Percentiles rank a stretch among this genome's conserved stretches.
phyloP scores from a whole-genome alignment of 2,329 filamentous ascomycete genomes.

The Clonostachys rosea region DNA sequence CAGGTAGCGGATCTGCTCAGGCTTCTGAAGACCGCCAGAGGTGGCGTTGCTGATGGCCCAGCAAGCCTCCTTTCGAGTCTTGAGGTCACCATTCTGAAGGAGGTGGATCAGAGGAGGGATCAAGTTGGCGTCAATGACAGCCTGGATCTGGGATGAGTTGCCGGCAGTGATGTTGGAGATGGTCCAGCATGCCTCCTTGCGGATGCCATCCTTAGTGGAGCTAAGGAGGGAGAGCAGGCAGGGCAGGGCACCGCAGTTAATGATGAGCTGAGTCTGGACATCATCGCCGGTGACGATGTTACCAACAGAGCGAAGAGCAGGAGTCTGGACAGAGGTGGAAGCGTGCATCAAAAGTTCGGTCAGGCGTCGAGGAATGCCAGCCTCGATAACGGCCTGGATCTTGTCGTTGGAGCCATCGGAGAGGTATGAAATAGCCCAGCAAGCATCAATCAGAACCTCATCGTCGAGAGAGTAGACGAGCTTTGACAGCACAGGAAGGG shows the following conservation, averaged over 20 bases:
- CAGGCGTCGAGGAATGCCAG: conserved; percentile 90
- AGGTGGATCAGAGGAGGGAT: conserved; percentile 95
- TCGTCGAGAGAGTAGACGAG: conserved; percentile 98
- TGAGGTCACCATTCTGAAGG: conserved; percentile 93
- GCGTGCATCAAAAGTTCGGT: conserved; percentile 98
- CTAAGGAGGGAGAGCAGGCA: conserved; percentile 90
- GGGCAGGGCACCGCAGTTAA: conserved; percentile 92
- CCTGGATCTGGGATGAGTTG: conserved; percentile 96
- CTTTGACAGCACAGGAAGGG: conserved; percentile 91
- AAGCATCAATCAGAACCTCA: conserved; percentile 96
- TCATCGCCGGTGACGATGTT: conserved; percentile 99
- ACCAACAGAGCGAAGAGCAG: conserved; percentile 91
- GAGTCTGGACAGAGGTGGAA: conserved; percentile 96
- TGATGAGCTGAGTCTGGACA: conserved; percentile 98
- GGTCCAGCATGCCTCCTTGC: conserved; percentile 99
- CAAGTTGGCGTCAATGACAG: conserved; percentile 94
- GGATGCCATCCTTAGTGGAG: conserved; percentile 97
- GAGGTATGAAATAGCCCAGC: conserved; percentile 98
- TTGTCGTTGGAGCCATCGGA: conserved; percentile 98
- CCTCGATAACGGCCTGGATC: conserved; percentile 98
- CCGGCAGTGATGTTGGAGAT: conserved; percentile 99
- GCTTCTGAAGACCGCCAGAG: conserved; percentile 95
- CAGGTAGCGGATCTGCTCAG: conserved; percentile 95
- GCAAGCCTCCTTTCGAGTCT: conserved; percentile 98
- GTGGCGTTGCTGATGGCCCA: conserved; percentile 99